Evolutionary conservation across 2,329 filamentous ascomycete genomes (phyloP).

Genomic region (Trichoderma sp.): DNA sequence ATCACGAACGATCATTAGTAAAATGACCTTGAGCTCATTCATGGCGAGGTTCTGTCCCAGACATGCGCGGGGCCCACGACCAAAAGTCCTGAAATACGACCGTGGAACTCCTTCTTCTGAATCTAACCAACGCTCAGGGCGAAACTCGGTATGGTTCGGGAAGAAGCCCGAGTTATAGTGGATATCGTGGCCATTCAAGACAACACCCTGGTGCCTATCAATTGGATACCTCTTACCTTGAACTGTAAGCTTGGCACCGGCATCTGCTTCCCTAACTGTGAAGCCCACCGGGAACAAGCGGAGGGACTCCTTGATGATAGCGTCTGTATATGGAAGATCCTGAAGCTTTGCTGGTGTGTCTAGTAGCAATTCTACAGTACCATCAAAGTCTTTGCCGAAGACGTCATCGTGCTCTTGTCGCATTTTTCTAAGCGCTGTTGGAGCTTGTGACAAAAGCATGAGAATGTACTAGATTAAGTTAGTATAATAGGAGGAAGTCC

Average conservation of each 20-base stretch:
- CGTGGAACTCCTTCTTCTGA: constrained; percentile 14
- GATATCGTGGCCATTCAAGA: neutral
- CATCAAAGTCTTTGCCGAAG: neutral
- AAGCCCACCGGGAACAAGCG: neutral
- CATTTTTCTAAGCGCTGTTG: neutral
- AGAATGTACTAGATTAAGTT: neutral
- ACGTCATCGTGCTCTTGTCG: neutral
- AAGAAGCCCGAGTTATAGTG: neutral
- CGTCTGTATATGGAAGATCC: neutral
- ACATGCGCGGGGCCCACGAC: constrained; percentile 40
- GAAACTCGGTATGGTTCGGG: constrained; percentile 25
- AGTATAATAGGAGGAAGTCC: constrained; percentile 25
- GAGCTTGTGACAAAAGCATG: neutral
- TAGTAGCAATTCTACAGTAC: neutral
- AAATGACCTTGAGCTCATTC: constrained; percentile 36
- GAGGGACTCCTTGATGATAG: neutral
- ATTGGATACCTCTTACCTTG: neutral
- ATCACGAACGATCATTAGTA: constrained; percentile 28
- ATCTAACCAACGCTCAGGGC: constrained; percentile 46
- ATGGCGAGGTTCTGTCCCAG: constrained; percentile 40
- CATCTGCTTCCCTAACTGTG: neutral
- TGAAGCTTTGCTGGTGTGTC: neutral
- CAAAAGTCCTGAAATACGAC: constrained; percentile 36
- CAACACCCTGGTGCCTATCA: neutral
- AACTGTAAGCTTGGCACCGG: neutral